Base-by-base conservation (phyloP, 2,329 filamentous ascomycete species). In the Stemphylium beticola region DNA sequence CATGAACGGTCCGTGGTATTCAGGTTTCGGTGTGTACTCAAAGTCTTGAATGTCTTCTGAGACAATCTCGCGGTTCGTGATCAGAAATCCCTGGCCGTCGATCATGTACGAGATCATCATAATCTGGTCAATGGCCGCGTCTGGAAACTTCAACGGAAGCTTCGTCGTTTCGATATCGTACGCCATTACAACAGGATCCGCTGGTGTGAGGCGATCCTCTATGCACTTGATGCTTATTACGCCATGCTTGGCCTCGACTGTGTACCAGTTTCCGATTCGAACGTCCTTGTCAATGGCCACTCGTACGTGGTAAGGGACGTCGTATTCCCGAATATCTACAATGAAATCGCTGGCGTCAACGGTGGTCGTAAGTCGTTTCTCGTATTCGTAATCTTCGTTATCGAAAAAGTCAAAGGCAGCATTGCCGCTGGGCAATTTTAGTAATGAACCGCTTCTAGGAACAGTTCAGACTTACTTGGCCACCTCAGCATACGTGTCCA, bases 61-160 rank as follows among this genome's bases (percentile, higher is more conserved):
- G 9, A 99, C 92, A 57, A 99, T 96, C 73, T 98, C 93, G 68
- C 96, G 87, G 73, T 99, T 99, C 4, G 95, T 99, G 76, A 99
- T 98, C 32, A 99, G 82, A 67, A 98, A 99, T 4, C 95, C 95
- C 77, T 96, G 93, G 0, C 95, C 96, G 67, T 99, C 95, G 68
- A 99, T 98, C 96, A 99, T 99, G 80, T 99, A 99, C 29, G 96
- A 99, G 74, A 99, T 93, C 95, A 99, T 99, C 93, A 99, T 99
- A 71, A 99, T 89, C 74, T 96, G 93, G 77, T 99, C 95, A 60
- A 96, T 88, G 4, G 92, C 85, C 1, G 95, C 88, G 72, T 99
- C 96, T 22, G 95, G 96, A 66, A 99, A 99, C 75, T 99, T 99
- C 49, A 99, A 81, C 1, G 96, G 95, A 14, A 95, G 81, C 72